Conservation (phyloP, 1,139 yeast species). For the Hansenula lynferdii region DNA sequence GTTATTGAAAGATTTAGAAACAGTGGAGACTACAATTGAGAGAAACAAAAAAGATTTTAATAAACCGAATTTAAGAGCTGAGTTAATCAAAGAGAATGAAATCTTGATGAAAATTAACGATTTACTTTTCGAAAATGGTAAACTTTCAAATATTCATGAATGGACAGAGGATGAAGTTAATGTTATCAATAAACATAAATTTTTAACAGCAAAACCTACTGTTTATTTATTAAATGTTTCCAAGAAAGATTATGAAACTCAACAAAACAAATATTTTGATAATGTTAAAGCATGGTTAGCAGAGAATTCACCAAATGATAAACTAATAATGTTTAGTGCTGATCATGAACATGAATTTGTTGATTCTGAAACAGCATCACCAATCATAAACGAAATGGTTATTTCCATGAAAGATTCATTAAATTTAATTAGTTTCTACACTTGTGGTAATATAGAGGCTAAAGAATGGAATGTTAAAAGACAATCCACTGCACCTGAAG, state of each 20-base stretch:
- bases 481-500: constrained; percentile 82
- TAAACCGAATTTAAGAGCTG: constrained; percentile 28
- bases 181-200: constrained; percentile 51
- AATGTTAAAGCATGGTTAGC: constrained; percentile 48
- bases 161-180: constrained; percentile 58
- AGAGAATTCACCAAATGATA: constrained; percentile 49
- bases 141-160: constrained; percentile 33
- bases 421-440: constrained; percentile 77
- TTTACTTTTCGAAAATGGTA: constrained; percentile 53
- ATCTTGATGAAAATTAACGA: constrained; percentile 46
- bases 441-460: constrained; percentile 88
- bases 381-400: constrained; percentile 33
- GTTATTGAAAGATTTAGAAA: constrained; percentile 67
- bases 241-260: constrained; percentile 44
- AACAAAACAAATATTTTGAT: constrained; percentile 39
- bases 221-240: constrained; percentile 57
- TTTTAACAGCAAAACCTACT: constrained; percentile 69
- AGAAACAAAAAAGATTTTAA: constrained; percentile 38
- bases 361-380: constrained; percentile 25
- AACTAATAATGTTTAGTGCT: constrained; percentile 56
- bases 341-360: constrained; percentile 40
- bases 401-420: constrained; percentile 63
- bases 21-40: constrained; percentile 52
- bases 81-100: constrained; percentile 37
- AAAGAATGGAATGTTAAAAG: constrained; percentile 88